Conservation (phyloP, 228 moss, liverwort and hornwort genomes). For the Sphagnum fallax region DNA sequence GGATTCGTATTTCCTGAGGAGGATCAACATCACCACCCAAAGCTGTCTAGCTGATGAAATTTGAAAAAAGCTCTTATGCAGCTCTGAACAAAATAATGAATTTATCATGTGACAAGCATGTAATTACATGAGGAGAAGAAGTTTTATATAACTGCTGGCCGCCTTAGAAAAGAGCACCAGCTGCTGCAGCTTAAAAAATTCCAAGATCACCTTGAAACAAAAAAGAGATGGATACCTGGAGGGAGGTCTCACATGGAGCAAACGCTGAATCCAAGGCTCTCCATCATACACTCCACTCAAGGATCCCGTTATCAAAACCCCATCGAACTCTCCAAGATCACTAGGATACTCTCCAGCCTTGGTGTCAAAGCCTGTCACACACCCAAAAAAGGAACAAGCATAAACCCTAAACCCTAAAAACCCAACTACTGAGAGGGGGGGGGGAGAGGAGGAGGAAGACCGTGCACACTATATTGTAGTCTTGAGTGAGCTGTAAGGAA, state of each 20-base stretch:
- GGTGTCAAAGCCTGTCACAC: conserved; percentile 57
- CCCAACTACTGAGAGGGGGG: too few relatives aligned
- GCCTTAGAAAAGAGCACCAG: too few relatives aligned
- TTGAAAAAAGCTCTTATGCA: too few relatives aligned
- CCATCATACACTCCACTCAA: conserved; percentile 82
- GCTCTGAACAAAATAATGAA: too few relatives aligned
- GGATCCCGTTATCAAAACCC: conserved; percentile 82
- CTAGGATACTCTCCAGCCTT: conserved; percentile 67
- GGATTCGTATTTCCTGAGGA: conserved; percentile 49
- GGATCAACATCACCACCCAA: neutral
- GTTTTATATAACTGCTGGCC: too few relatives aligned
- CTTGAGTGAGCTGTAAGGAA: too few relatives aligned
- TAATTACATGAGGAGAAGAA: too few relatives aligned
- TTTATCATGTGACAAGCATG: too few relatives aligned
- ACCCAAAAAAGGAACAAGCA: neutral
- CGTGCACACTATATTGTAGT: too few relatives aligned
- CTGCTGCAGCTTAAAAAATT: too few relatives aligned
- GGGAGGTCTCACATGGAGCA: conserved; percentile 45
- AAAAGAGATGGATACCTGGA: conserved; percentile 5
- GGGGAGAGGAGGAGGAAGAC: too few relatives aligned
- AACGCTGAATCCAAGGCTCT: conserved; percentile 68
- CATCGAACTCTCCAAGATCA: conserved; percentile 55
- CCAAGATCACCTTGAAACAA: neutral
- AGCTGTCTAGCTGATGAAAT: neutral
- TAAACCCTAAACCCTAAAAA: too few relatives aligned